These are phyloP conservation scores for Populus deltoides DNA, from an alignment of 345 rosid genomes.

Conservation along the genomic window DNA sequence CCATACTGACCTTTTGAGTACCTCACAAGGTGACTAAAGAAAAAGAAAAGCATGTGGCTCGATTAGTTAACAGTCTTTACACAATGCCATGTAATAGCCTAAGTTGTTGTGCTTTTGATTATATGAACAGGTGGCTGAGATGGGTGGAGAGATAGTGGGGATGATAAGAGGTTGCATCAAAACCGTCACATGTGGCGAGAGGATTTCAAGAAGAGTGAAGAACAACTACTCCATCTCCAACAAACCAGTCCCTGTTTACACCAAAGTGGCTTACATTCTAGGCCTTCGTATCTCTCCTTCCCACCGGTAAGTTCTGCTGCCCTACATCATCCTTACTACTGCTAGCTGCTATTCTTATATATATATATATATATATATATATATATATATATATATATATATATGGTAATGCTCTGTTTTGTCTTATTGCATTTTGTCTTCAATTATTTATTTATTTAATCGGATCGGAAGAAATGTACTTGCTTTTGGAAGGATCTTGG, in stretches of 20 bases:
- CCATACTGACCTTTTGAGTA: not conserved
- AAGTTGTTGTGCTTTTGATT: not conserved
- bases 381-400: too few species aligned
- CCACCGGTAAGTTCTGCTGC: conserved; percentile 46
- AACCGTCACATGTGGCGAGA: conserved; percentile 84
- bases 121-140: conserved; percentile 76
- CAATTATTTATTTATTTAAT: not conserved
- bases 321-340: too few species aligned
- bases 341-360: too few species aligned
- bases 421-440: not conserved
- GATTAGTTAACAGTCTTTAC: not conserved
- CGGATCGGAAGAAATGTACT: not conserved
- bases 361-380: too few species aligned
- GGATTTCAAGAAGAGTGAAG: conserved; percentile 31
- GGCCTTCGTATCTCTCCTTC: conserved; percentile 92
- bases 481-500: not conserved
- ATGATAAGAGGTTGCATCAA: conserved; percentile 90
- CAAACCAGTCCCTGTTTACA: conserved; percentile 47
- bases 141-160: conserved; percentile 72
- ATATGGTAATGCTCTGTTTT: not conserved
- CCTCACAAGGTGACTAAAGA: not conserved
- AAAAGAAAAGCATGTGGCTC: not conserved
- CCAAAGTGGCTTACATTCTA: conserved; percentile 80
- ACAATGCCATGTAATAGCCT: not conserved
- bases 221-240: not conserved